Conservation (phyloP, 202 grass and related monocot genomes). For the Panicum virgatum region DNA sequence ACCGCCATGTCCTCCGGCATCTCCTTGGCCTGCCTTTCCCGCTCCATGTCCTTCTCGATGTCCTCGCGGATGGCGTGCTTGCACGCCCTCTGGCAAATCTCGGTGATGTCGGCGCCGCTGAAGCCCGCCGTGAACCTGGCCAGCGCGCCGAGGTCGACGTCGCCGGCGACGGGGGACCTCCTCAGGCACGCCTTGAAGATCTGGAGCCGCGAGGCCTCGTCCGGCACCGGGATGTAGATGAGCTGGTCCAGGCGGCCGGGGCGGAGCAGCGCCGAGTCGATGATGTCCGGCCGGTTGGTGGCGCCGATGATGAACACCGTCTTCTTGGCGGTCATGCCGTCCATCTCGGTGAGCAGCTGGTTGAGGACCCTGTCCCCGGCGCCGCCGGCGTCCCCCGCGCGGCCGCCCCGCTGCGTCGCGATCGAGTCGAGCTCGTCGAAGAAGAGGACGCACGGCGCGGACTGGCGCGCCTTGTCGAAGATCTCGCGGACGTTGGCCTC, state of each 20-base stretch:
- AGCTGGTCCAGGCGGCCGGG: constrained; percentile 43
- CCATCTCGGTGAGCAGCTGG: constrained; percentile 50
- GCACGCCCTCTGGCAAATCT: constrained; percentile 40
- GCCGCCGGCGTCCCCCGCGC: constrained; percentile 34
- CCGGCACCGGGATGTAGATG: constrained; percentile 51
- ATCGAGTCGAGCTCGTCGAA: constrained; percentile 62
- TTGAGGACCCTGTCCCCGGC: constrained; percentile 52
- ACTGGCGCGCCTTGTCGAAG: constrained; percentile 53
- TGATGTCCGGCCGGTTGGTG: constrained; percentile 53
- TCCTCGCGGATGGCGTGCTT: constrained; percentile 53
- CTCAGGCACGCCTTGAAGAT: constrained; percentile 54
- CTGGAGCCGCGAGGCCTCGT: constrained; percentile 41
- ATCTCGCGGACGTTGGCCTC: constrained; percentile 52
- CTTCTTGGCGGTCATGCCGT: constrained; percentile 56
- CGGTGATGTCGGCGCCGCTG: constrained; percentile 49
- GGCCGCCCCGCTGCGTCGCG: constrained; percentile 37
- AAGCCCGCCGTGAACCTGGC: constrained; percentile 49
- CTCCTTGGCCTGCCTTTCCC: neutral
- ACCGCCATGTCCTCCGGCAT: neutral
- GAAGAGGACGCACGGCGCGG: constrained; percentile 52
- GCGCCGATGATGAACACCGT: constrained; percentile 53
- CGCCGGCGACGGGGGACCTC: constrained; percentile 34
- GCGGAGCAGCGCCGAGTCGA: constrained; percentile 41
- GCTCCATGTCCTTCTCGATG: constrained; percentile 33
- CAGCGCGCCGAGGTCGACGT: constrained; percentile 41